Evolutionary conservation across 179 eudicot genomes (phyloP), one percentile per base, ranked within the genome.

Genomic region (Nepenthes alata): DNA sequence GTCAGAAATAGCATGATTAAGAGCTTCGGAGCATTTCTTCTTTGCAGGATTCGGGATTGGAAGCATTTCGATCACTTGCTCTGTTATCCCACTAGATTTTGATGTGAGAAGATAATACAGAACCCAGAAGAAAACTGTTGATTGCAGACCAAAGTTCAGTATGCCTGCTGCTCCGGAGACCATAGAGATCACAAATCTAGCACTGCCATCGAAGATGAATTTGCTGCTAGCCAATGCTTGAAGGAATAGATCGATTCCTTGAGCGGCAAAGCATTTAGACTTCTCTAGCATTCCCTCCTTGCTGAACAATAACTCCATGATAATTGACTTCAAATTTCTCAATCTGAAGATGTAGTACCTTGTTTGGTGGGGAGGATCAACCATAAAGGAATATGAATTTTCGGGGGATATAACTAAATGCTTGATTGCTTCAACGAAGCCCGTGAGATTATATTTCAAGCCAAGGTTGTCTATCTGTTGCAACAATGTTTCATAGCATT

Each of bases 1-100:
- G n/a, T 74, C 78, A 3, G 77, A 69, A 9, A 77, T 63, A 1
- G 81, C 81, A 41, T 67, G 67, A 58, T 77, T 65, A 0, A 77
- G 70, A 34, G 59, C 67, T 3, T 63, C 66, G 2, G 70, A 62
- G 15, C 74, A 70, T 15, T 48, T 45, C 0, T 55, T 48, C 49
- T 64, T 70, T 56, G 58, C 13, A 2, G 44, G 6, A 6, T 63
- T 63, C 3, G 65, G 34, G 4, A 70, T 38, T 2, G 81, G 81
- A 8, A 77, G 66, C 34, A 63, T 61, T 2, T 56, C 50, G 61
- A 77, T 56, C 4, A 73, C 64, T 62, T 77, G 70, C 55, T 67
- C 76, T 3, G 73, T 75, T 37, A 75, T 64, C 4, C 65, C 76
- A 36, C 76, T 55, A 3, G 67, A 63, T 6, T 75, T 70, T 51